A percentile compares a stretch with the other conserved stretches of the same genome.
phyloP scores from a whole-genome alignment of 1,284 basidiomycete species.

The Moesziomyces antarcticus region DNA sequence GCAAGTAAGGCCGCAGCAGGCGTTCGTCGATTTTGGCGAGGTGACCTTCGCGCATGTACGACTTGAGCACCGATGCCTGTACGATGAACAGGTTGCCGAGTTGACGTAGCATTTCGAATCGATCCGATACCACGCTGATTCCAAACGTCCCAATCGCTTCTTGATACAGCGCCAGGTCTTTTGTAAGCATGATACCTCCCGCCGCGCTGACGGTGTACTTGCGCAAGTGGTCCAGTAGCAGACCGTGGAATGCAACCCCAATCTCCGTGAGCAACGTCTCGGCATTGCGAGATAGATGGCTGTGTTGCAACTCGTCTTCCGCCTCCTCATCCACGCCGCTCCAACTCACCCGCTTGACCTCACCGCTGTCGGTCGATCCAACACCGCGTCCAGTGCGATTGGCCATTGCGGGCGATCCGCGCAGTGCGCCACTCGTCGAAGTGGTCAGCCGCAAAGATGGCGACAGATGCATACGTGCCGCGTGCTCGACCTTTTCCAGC shows the following conservation, averaged over 20 bases:
- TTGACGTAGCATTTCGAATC: slow-evolving; percentile 98
- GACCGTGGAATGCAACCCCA: slow-evolving; percentile 91
- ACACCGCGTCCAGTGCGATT: slow-evolving; percentile 8
- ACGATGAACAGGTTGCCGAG: slow-evolving; percentile 88
- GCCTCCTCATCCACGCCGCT: slow-evolving; percentile 10
- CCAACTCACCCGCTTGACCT: slow-evolving; percentile 24
- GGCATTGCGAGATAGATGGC: slow-evolving; percentile 74
- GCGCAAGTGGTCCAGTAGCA: slow-evolving; percentile 91
- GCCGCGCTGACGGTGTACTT: slow-evolving; percentile 97
- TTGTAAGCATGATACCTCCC: slow-evolving; percentile 96
- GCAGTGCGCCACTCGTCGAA: slow-evolving; percentile 17
- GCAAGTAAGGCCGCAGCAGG: slow-evolving; percentile 89
- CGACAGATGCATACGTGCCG: slow-evolving; percentile 75
- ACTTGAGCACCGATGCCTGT: slow-evolving; percentile 63
- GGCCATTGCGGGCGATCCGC: slow-evolving; percentile 13
- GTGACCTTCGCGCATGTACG: slow-evolving; percentile 66
- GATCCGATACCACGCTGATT: slow-evolving; percentile 85
- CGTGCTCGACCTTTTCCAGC: slow-evolving; percentile 82
- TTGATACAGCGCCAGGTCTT: slow-evolving; percentile 97
- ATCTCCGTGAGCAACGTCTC: slow-evolving; percentile 93
- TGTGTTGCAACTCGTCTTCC: slow-evolving; percentile 20
- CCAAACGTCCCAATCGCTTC: slow-evolving; percentile 85
- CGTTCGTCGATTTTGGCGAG: slow-evolving; percentile 84
- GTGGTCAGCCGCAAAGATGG: slow-evolving; percentile 21
- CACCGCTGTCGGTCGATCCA: slow-evolving; percentile 18